Percentiles rank a stretch among this genome's conserved stretches.
These are phyloP conservation scores for Herpetomonas samuelpessoai DNA, from an alignment of 208 protist species.

Conservation along the genomic window DNA sequence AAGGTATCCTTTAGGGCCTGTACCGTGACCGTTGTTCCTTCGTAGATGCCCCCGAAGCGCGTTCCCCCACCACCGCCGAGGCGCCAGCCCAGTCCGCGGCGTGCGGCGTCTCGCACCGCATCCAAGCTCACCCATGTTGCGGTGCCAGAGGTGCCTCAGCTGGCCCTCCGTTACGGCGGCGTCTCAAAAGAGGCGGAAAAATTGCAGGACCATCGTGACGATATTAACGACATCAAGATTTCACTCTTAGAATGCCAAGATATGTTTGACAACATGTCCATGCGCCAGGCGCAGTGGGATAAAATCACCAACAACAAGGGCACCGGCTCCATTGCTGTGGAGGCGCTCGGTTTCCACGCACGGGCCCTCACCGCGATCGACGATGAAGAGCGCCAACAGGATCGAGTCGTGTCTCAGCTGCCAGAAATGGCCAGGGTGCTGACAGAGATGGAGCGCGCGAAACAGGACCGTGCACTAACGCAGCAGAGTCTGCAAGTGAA, in stretches of 20 bases:
- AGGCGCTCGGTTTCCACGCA: neutral
- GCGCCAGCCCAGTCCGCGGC: neutral
- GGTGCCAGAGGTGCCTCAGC: too few relatives aligned
- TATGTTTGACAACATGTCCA: neutral
- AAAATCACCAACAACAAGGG: constrained; percentile 4
- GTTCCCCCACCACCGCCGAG: neutral
- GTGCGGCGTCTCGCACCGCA: neutral
- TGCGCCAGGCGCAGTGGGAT: constrained; percentile 11
- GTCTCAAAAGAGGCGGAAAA: neutral
- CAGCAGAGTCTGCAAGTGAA: constrained; percentile 7
- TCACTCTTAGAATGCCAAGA: constrained; percentile 4
- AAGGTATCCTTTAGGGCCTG: too few relatives aligned
- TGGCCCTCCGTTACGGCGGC: constrained; percentile 12
- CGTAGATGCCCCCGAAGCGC: neutral
- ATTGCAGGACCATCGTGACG: neutral
- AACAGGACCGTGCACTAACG: constrained; percentile 8
- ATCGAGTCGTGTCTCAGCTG: constrained; percentile 12
- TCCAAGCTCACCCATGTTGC: neutral
- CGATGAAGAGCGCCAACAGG: constrained; percentile 8
- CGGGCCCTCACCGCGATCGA: neutral
- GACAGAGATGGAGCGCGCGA: constrained; percentile 15
- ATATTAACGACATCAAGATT: constrained; percentile 4
- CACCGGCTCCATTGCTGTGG: neutral
- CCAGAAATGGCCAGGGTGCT: constrained; percentile 13
- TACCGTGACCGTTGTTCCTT: too few relatives aligned